Evolutionary conservation across 2,329 filamentous ascomycete genomes (phyloP), one percentile per base, ranked within the genome.

Genomic region (Alternaria sp.): DNA sequence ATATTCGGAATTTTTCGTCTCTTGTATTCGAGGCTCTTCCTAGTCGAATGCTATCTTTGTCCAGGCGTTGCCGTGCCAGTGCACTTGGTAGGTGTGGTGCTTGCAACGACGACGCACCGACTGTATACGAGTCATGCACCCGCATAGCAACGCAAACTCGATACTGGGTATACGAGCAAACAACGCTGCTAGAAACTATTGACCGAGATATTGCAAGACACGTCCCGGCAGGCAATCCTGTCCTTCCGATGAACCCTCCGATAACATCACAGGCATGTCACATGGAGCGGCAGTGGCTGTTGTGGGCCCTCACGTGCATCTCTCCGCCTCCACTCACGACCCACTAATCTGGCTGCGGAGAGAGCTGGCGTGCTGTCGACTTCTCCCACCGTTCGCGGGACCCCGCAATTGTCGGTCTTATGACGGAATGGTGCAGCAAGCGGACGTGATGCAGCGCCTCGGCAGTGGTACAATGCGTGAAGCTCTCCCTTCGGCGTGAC

Each of bases 361-460:
- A 52, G 59, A n/a, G 42, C 34, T 56, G 47, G 57, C 57, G 62
- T 59, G 51, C 53, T 63, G 60, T 44, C 49, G 39, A 56, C 51
- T 51, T 59, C 55, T 56, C 47, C 55, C 59, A 49, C 42, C 48
- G 53, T 51, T 44, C 52, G 63, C 59, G 65, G 64, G 49, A 62
- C 66, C 66, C 66, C 64, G 66, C 64, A 65, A 56, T 51, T 34
- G 43, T 59, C 62, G 62, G 62, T 48, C 30, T 49, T 57, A 67
- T 67, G 65, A 64, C 63, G 65, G 61, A 51, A 44, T n/a, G 24
- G 12, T 64, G 65, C 65, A 65, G 58, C 51, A 43, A 41, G 46
- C 54, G 54, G 61, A 32, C 51, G 47, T 57, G 52, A 28, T 51
- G 48, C 47, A 61, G 51, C 54, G 49, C 43, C 48, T 42, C 59